A percentile compares a stretch with the other conserved stretches of the same genome.
Evolutionary conservation across 495 filamentous ascomycete genomes (phyloP).

Genomic region (Annulohypoxylon stygium): DNA sequence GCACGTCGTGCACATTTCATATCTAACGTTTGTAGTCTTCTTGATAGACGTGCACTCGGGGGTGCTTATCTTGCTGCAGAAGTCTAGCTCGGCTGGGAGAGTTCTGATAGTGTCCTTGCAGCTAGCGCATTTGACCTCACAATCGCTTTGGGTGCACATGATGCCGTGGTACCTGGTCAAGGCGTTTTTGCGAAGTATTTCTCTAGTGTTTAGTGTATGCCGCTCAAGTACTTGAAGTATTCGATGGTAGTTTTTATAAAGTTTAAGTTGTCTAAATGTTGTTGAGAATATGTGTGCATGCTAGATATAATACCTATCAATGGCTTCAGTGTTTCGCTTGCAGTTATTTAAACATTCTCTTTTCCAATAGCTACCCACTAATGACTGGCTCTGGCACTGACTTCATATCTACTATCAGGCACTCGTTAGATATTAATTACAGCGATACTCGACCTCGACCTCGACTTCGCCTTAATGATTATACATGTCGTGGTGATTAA

Average conservation of each 20-base stretch:
- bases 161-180: not conserved
- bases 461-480: too few relatives aligned
- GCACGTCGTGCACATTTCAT: not conserved
- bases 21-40: not conserved
- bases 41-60: not conserved
- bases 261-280: not conserved
- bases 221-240: too few relatives aligned
- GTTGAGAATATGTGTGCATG: not conserved
- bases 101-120: not conserved
- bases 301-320: not conserved
- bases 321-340: not conserved
- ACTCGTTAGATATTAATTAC: too few relatives aligned
- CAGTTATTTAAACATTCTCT: not conserved
- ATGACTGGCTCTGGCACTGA: too few relatives aligned
- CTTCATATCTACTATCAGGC: too few relatives aligned
- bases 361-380: not conserved
- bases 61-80: not conserved
- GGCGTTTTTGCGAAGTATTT: not conserved
- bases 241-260: not conserved
- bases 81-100: not conserved
- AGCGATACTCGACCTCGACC: too few relatives aligned
- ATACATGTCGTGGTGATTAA: too few relatives aligned
- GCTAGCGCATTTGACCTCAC: not conserved
- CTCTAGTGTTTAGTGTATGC: not conserved
- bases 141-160: slow-evolving; percentile 2